Evolutionary conservation across 108 stramenopile genomes (phyloP).

Genomic region (Discostella pseudostelligera): DNA sequence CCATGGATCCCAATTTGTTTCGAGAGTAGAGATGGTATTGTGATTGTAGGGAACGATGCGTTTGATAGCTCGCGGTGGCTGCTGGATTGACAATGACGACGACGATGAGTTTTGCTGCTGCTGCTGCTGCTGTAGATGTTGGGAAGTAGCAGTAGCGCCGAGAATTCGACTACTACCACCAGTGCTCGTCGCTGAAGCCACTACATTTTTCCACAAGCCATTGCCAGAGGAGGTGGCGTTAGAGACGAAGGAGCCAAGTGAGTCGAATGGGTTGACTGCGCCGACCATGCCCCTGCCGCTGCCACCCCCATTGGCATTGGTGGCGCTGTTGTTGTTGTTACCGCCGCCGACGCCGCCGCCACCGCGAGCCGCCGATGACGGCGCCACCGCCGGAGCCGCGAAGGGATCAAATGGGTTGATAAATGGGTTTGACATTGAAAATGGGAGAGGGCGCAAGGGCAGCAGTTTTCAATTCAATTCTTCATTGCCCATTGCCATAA

Average conservation of each 20-base stretch:
- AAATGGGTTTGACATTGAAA: neutral
- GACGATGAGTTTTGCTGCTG: neutral
- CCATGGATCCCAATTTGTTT: conserved; percentile 41
- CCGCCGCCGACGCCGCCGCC: no score
- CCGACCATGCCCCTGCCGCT: neutral
- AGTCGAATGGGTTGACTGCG: conserved; percentile 1
- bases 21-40: conserved; percentile 52
- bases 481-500: no score
- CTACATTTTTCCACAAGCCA: conserved; percentile 14
- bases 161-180: neutral
- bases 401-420: conserved; percentile 12
- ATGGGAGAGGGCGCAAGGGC: no score
- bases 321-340: neutral
- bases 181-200: neutral
- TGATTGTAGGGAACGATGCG: conserved; percentile 21
- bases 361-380: neutral
- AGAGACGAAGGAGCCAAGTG: neutral
- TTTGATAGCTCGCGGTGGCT: neutral
- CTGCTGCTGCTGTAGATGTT: neutral
- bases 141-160: no score
- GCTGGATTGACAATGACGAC: neutral
- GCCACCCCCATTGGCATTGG: neutral
- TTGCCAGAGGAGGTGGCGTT: conserved; percentile 1
- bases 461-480: no score
- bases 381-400: neutral